phyloP scores from a whole-genome alignment of 352 stramenopile species.

The Globisporangium acanthophoron region DNA sequence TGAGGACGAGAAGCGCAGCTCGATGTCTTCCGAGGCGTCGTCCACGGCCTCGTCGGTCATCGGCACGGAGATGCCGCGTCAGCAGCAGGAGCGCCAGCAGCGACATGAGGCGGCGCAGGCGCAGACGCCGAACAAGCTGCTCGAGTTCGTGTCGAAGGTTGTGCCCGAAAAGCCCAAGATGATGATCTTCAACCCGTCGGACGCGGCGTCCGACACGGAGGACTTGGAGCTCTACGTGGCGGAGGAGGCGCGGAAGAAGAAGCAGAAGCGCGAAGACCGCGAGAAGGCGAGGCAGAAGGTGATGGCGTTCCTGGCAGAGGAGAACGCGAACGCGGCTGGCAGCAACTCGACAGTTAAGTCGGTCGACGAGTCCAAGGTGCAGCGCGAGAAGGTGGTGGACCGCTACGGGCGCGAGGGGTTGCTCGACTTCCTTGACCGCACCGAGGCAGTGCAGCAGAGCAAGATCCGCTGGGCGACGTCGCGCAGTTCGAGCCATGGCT shows the following conservation, averaged over 20 bases:
- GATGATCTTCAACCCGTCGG: slow-evolving; percentile 47
- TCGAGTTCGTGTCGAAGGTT: slow-evolving; percentile 58
- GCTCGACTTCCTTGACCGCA: slow-evolving; percentile 40
- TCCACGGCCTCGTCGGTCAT: slow-evolving; percentile 12
- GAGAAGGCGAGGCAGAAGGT: slow-evolving; percentile 42
- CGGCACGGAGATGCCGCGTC: background rate
- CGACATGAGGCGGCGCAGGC: background rate
- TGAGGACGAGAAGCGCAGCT: slow-evolving; percentile 9
- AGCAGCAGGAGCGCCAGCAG: background rate
- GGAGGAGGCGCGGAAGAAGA: slow-evolving; percentile 35
- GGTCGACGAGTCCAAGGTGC: slow-evolving; percentile 41
- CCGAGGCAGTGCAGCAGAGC: slow-evolving; percentile 18
- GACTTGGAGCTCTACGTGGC: slow-evolving; percentile 36
- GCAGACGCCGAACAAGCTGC: slow-evolving; percentile 24
- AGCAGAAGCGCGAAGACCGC: slow-evolving; percentile 37
- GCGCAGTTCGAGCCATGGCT: slow-evolving; percentile 7
- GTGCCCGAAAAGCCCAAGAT: slow-evolving; percentile 42
- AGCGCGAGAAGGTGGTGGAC: slow-evolving; percentile 41
- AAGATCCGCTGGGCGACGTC: slow-evolving; percentile 19
- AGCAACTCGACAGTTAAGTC: slow-evolving; percentile 37
- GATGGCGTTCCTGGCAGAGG: slow-evolving; percentile 35
- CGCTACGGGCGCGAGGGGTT: slow-evolving; percentile 47
- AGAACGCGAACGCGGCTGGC: slow-evolving; percentile 20
- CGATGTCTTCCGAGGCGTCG: slow-evolving; percentile 22
- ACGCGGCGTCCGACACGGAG: slow-evolving; percentile 26